Base-by-base conservation (phyloP, 2,329 filamentous ascomycete species). In the Achaetomium macrosporum region DNA sequence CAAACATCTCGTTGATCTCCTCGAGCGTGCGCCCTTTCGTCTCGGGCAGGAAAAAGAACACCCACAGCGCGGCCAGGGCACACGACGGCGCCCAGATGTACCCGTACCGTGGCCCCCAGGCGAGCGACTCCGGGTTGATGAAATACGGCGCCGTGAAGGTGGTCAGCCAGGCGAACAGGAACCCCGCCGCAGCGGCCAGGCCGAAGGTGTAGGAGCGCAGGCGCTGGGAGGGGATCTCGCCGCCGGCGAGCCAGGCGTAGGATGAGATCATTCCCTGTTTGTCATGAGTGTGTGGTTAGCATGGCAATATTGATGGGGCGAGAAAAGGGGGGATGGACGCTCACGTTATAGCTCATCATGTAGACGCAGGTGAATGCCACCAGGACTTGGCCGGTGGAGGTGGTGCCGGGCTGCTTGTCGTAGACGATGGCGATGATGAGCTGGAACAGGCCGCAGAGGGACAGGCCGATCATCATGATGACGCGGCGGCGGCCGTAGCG, bases 101-200 rank as follows among this genome's bases (percentile, higher is more conserved):
- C 51, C 78, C 74, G 52, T 81, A 81, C 52, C 75, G 75, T 0
- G 78, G 78, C 0, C 78, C 78, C 78, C 78, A 83, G 59, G 76
- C 74, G 43, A 83, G 64, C 1, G 73, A 65, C 13, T 67, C 64
- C 0, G 76, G 74, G 56, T 82, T 82, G 66, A 82, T 82, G 59
- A 82, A 82, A 60, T 82, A 81, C 0, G 78, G 78, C 5, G 78
- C 77, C 0, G 78, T 82, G 58, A 82, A 82, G 0, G 77, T 79
- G 0, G 76, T 76, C 10, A 78, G 67, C 78, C 78, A 81, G 7
- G 78, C 78, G 2, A 75, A 73, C 13, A 80, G 67, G 63, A 82
- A 82, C 0, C 75, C 77, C n/a, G 77, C 66, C 5, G 77, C 75
- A 0, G 78, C 74, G 0, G 79, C 78, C 4, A 78, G 61, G 33